Percentiles rank a stretch among this genome's conserved stretches.
Conservation (phyloP, 495 filamentous ascomycete species). For the Penicillium antarcticum region DNA sequence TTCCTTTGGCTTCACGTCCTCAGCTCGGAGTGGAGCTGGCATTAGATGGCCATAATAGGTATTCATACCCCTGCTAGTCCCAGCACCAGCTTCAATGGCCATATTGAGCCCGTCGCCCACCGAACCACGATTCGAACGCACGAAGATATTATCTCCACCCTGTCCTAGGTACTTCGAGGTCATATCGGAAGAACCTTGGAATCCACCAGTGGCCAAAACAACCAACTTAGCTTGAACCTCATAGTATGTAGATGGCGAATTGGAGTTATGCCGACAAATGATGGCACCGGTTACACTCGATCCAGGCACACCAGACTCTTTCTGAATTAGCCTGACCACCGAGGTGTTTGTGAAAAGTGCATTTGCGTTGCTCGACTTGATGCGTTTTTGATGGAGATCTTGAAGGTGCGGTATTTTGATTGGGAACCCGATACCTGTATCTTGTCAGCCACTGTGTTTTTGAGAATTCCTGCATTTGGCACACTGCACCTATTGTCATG, state of each 20-base stretch:
- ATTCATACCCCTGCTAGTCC: slow-evolving; percentile 21
- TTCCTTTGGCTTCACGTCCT: slow-evolving; percentile 20
- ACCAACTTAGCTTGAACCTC: slow-evolving; percentile 18
- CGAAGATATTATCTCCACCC: slow-evolving; percentile 26
- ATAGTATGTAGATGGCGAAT: slow-evolving; percentile 1
- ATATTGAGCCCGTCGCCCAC: slow-evolving; percentile 23
- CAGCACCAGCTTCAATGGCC: slow-evolving; percentile 16
- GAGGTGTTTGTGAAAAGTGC: slow-evolving; percentile 18
- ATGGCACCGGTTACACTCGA: slow-evolving; percentile 19
- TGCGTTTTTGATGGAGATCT: slow-evolving; percentile 10
- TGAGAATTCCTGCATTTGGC: not conserved
- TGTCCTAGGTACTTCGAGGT: slow-evolving; percentile 17
- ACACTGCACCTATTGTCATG: slow-evolving; percentile 23
- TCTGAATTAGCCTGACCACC: slow-evolving; percentile 20
- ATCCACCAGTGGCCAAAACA: slow-evolving; percentile 24
- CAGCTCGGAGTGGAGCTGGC: slow-evolving; percentile 16
- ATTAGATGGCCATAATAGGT: slow-evolving; percentile 25
- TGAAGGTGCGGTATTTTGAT: slow-evolving; percentile 23
- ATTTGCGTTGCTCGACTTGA: slow-evolving; percentile 6
- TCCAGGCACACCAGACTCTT: slow-evolving; percentile 12
- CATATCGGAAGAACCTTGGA: slow-evolving; percentile 18
- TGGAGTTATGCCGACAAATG: slow-evolving; percentile 2
- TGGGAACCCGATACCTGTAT: slow-evolving; percentile 23
- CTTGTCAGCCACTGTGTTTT: not conserved
- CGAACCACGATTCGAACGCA: slow-evolving; percentile 24